phyloP scores from a whole-genome alignment of 2,329 filamentous ascomycete species.

The Penicillium janthinellum region DNA sequence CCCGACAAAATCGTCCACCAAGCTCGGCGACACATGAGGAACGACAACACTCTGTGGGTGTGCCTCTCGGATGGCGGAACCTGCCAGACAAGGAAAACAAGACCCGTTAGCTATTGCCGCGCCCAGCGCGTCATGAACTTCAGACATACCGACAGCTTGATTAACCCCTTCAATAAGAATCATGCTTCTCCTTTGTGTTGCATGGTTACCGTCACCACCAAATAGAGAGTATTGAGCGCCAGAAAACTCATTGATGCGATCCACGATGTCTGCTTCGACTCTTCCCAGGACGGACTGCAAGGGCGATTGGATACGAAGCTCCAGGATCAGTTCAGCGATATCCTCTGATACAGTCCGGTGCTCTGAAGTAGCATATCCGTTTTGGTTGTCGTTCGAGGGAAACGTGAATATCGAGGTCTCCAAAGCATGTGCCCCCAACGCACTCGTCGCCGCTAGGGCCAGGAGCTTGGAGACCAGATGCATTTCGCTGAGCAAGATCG shows the following conservation, averaged over 20 bases:
- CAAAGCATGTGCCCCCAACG: conserved; percentile 31
- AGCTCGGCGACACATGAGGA: conserved; percentile 16
- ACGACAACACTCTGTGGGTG: conserved; percentile 19
- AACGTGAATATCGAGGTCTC: conserved; percentile 40
- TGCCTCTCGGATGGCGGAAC: conserved; percentile 15
- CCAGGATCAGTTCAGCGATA: conserved; percentile 41
- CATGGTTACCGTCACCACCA: conserved; percentile 28
- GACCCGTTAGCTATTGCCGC: conserved; percentile 9
- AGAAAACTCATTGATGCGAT: conserved; percentile 63
- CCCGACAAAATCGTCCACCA: conserved; percentile 13
- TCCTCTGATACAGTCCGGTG: conserved; percentile 29
- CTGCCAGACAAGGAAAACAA: conserved; percentile 10
- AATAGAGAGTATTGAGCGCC: conserved; percentile 57
- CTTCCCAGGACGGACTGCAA: conserved; percentile 46
- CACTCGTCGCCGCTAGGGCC: conserved; percentile 28
- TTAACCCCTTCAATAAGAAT: conserved; percentile 59
- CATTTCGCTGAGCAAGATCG: conserved; percentile 26
- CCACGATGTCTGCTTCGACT: conserved; percentile 54
- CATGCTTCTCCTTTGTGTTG: conserved; percentile 33
- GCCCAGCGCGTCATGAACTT: conserved; percentile 2
- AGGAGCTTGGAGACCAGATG: conserved; percentile 30
- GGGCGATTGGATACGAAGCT: conserved; percentile 53
- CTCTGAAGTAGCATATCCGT: background rate
- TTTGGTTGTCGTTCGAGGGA: conserved; percentile 15
- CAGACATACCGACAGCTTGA: conserved; percentile 60